These are phyloP conservation scores for Kodamaea kakaduensis DNA, from an alignment of 805 yeast species.

Conservation along the genomic window DNA sequence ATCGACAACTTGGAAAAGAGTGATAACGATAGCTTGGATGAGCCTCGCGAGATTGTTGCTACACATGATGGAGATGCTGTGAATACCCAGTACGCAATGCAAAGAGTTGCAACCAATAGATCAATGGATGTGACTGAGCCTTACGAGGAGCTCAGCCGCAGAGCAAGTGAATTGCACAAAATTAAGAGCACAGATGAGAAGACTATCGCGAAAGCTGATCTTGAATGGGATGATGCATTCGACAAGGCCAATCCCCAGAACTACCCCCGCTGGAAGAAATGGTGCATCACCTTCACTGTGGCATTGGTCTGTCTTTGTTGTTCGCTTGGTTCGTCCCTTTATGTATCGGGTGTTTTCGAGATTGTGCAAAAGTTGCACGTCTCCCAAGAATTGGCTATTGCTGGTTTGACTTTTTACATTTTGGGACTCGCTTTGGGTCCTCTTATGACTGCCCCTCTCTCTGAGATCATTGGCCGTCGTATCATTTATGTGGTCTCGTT, in stretches of 20 bases:
- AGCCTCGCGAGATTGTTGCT: background rate
- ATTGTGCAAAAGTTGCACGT: slow-evolving; percentile 45
- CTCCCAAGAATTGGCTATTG: slow-evolving; percentile 56
- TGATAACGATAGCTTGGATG: background rate
- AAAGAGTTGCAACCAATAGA: slow-evolving; percentile 16
- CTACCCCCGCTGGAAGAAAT: slow-evolving; percentile 62
- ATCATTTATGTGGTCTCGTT: slow-evolving; percentile 55
- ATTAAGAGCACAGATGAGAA: background rate
- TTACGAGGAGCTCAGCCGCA: slow-evolving; percentile 12
- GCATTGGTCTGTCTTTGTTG: slow-evolving; percentile 65
- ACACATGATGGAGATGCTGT: too few species aligned
- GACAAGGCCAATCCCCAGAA: slow-evolving; percentile 66
- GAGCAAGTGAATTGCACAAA: background rate
- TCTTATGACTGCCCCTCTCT: slow-evolving; percentile 65
- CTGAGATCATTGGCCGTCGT: slow-evolving; percentile 67
- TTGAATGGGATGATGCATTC: slow-evolving; percentile 57
- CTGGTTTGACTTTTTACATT: slow-evolving; percentile 68
- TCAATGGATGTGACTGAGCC: slow-evolving; percentile 17
- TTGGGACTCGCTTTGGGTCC: slow-evolving; percentile 73
- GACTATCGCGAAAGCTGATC: slow-evolving; percentile 14
- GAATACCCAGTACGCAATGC: slow-evolving; percentile 17
- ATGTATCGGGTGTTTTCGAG: slow-evolving; percentile 60
- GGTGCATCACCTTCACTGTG: slow-evolving; percentile 62
- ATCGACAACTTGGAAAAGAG: background rate
- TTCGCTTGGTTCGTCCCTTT: slow-evolving; percentile 72